Evolutionary conservation across 805 yeast species (phyloP), one percentile per base, ranked within the genome.

Genomic region (Spathaspora boniae): DNA sequence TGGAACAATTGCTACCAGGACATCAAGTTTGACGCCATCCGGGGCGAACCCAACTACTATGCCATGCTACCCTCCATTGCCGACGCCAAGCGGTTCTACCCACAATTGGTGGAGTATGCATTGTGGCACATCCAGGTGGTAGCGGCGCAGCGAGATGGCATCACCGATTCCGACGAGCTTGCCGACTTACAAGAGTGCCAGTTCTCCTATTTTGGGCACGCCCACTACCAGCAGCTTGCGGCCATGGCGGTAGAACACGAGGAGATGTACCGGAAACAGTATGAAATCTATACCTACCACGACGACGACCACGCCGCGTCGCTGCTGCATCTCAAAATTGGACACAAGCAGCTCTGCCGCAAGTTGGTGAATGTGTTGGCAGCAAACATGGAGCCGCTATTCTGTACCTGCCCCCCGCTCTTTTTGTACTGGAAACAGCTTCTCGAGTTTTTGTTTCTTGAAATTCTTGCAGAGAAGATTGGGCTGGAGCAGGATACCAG

Each of bases 1-100:
- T 34, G 37, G 37, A 25, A 34, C 16, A 34, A 28, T 21, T 26
- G 32, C 25, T 34, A 27, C 25, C 37, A 34, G 25, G 37, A 34
- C 22, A 28, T 34, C 17, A 34, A 28, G 24, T 18, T 7, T 12
- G 25, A 34, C n/a, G 15, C 16, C 20, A n/a, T 12, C 11, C 22
- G 16, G 6, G 16, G 14, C 5, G 15, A 12, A 6, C 6, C 25
- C 16, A 23, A 34, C 19, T 28, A 20, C 12, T 34, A 20, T n/a
- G 21, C 23, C 7, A 11, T 14, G 3, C 21, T 34, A 29, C 37
- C 37, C 5, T 24, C 9, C 16, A 11, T 34, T 9, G 11, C 9
- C 28, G 20, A 34, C 17, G 4, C 26, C 4, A 26, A 29, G 20
- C 11, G 25, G 4, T 9, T 20, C n/a, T 28, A 34, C 15, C 19